Percentiles rank a stretch among this genome's conserved stretches.
Conservation (phyloP, 2,329 filamentous ascomycete species). For the Clarireedia homoeocarpa region DNA sequence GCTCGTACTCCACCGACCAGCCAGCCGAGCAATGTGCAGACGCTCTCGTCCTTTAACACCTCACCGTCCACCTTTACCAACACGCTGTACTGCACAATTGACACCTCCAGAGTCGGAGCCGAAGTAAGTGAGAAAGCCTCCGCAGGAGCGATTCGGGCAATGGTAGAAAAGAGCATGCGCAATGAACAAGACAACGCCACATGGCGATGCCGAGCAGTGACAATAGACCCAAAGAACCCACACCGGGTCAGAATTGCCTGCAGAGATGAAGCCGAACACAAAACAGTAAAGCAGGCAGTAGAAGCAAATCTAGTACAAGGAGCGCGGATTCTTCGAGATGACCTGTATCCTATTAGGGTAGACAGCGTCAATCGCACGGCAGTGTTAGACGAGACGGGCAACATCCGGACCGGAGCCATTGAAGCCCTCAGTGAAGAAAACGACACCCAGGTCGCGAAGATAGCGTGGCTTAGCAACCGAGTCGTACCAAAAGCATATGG, state of each 20-base stretch:
- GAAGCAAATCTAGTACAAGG: constrained; percentile 14
- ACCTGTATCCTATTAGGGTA: constrained; percentile 24
- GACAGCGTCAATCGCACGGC: constrained; percentile 19
- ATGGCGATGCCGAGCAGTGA: constrained; percentile 15
- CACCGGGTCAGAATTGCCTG: constrained; percentile 16
- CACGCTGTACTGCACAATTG: too few relatives aligned
- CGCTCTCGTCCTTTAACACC: too few relatives aligned
- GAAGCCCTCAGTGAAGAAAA: constrained; percentile 23
- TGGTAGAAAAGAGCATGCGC: constrained; percentile 12
- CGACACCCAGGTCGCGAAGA: constrained; percentile 20
- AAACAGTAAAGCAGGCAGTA: constrained; percentile 16
- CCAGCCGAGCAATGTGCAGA: too few relatives aligned
- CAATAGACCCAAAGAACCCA: constrained; percentile 11
- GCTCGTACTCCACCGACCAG: constrained; percentile 13
- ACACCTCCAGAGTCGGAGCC: background rate
- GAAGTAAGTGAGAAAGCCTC: constrained; percentile 6
- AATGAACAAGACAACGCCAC: constrained; percentile 7
- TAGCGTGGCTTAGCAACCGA: constrained; percentile 23
- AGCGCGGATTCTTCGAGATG: constrained; percentile 17
- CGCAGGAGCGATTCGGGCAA: constrained; percentile 11
- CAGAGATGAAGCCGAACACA: constrained; percentile 18
- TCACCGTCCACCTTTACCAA: too few relatives aligned
- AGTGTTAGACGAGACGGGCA: constrained; percentile 18
- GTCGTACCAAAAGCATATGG: constrained; percentile 20
- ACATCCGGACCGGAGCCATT: constrained; percentile 9